These are phyloP conservation scores for Macrocybe gigantea DNA, from an alignment of 768 basidiomycete species.

Conservation along the genomic window DNA sequence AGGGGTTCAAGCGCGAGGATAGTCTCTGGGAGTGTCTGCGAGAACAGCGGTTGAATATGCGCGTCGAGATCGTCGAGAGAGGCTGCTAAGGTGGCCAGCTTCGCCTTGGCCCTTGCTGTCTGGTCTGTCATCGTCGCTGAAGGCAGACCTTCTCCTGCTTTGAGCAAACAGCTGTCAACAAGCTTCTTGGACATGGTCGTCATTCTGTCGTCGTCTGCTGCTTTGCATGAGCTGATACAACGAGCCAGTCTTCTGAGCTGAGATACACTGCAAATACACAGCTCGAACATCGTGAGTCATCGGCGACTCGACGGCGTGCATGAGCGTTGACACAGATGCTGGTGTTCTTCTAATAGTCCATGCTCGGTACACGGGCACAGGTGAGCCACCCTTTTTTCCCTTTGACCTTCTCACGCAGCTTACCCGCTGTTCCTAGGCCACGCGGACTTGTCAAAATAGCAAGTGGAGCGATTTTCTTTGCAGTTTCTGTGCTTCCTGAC, in stretches of 20 bases:
- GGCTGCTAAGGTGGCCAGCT: constrained; percentile 41
- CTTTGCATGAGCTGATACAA: constrained; percentile 4
- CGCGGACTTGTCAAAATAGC: constrained; percentile 96
- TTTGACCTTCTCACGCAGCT: constrained; percentile 2
- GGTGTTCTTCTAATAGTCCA: constrained; percentile 55
- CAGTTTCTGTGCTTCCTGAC: constrained; percentile 6
- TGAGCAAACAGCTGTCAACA: constrained; percentile 27
- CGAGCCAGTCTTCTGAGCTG: constrained; percentile 75
- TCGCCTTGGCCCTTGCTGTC: constrained; percentile 39
- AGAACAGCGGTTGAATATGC: constrained; percentile 58
- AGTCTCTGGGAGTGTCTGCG: constrained; percentile 64
- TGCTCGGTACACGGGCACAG: constrained; percentile 93
- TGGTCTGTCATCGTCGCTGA: constrained; percentile 34
- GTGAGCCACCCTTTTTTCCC: constrained; percentile 36
- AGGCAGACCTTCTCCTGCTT: not conserved
- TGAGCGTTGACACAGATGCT: constrained; percentile 8
- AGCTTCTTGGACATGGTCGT: constrained; percentile 35
- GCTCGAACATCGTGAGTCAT: constrained; percentile 79
- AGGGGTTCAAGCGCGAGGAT: constrained; percentile 59
- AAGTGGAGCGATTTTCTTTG: constrained; percentile 23
- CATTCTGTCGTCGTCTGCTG: constrained; percentile 14
- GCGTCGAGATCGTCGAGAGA: constrained; percentile 70
- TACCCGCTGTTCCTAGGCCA: constrained; percentile 53
- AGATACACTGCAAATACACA: constrained; percentile 97
- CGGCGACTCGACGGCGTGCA: not conserved